Percentiles rank a stretch among this genome's conserved stretches.
Conservation (phyloP, 2,329 filamentous ascomycete species). For the Alternaria tenuissima region DNA sequence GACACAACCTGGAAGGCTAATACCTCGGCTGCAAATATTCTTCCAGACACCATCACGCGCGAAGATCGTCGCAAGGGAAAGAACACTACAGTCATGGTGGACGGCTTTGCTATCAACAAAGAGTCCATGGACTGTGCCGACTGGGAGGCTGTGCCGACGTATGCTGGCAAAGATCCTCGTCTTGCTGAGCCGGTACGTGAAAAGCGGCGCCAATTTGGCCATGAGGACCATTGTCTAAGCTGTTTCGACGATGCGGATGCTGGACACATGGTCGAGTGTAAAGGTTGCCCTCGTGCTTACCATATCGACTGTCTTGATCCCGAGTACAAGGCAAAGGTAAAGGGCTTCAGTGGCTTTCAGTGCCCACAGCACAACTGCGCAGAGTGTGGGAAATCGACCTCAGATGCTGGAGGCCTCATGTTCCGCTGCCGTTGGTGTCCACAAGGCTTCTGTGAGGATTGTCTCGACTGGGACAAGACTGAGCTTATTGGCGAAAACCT, state of each 20-base stretch:
- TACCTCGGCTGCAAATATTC: slow-evolving; percentile 46
- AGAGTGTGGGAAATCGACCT: slow-evolving; percentile 62
- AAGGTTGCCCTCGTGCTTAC: slow-evolving; percentile 63
- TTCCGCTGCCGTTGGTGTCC: slow-evolving; percentile 66
- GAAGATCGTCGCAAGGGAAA: slow-evolving; percentile 63
- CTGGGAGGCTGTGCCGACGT: slow-evolving; percentile 66
- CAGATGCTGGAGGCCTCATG: slow-evolving; percentile 58
- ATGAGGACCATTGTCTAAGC: slow-evolving; percentile 62
- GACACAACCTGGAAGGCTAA: slow-evolving; percentile 32
- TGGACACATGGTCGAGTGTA: slow-evolving; percentile 59
- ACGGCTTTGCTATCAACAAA: slow-evolving; percentile 65
- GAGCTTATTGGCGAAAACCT: slow-evolving; percentile 62
- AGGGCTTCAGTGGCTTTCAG: slow-evolving; percentile 57
- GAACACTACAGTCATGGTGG: slow-evolving; percentile 65
- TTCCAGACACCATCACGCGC: slow-evolving; percentile 52
- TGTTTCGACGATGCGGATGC: slow-evolving; percentile 56
- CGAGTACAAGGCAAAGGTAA: slow-evolving; percentile 53
- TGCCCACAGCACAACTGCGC: slow-evolving; percentile 66
- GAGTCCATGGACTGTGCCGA: slow-evolving; percentile 62
- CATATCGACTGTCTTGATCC: slow-evolving; percentile 60
- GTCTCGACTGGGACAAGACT: slow-evolving; percentile 62
- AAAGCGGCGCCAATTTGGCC: slow-evolving; percentile 58
- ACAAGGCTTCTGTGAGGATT: slow-evolving; percentile 66
- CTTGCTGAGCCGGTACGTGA: slow-evolving; percentile 59
- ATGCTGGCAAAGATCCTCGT: slow-evolving; percentile 63